Base-by-base conservation (phyloP, 768 basidiomycete genomes). In the Mrakia blollopis region DNA sequence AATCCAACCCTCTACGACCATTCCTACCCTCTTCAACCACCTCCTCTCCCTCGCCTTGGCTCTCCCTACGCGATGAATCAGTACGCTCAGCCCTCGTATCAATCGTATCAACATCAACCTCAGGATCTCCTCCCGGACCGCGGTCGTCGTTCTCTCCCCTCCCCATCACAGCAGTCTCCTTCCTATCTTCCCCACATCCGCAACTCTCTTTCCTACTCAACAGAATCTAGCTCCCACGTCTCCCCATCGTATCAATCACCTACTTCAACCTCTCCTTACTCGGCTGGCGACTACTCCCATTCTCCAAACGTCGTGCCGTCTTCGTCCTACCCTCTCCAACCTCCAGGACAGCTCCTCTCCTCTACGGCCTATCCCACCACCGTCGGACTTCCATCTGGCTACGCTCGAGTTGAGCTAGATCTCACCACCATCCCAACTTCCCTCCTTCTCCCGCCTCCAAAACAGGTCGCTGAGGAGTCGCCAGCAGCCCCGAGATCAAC, bases 351-450 rank as follows among this genome's bases (percentile, higher is more conserved):
- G 35, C 28, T 21, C 9, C 32, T 65, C n/a, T 32, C 63, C 32
- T 35, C 30, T 16, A 37, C 63, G 8, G 21, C n/a, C n/a, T 16
- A 3, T 32, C 63, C 37, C 39, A 65, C 63, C 21, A 16, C 37
- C 63, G 37, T 21, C 37, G 63, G 28, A 16, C 28, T 11, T 32
- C 63, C 32, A 8, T 35, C 21, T 8, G 63, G 63, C 63, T 65
- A 39, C 63, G 30, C 37, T 37, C 63, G 37, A 37, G 37, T 30
- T 18, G 32, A 30, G 4, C 63, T 37, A 16, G 32, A 37, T 37
- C n/a, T 65, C 32, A 65, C 63, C 63, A 37, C 63, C 28, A 65
- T 65, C 63, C 63, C 63, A 11, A 65, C 63, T 14, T 65, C 63
- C 16, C 63, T 65, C 32, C 13, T 65, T 35, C 63, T 65, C 63